These are phyloP conservation scores for Candida succiphila DNA, from an alignment of 805 yeast genomes.

Conservation along the genomic window DNA sequence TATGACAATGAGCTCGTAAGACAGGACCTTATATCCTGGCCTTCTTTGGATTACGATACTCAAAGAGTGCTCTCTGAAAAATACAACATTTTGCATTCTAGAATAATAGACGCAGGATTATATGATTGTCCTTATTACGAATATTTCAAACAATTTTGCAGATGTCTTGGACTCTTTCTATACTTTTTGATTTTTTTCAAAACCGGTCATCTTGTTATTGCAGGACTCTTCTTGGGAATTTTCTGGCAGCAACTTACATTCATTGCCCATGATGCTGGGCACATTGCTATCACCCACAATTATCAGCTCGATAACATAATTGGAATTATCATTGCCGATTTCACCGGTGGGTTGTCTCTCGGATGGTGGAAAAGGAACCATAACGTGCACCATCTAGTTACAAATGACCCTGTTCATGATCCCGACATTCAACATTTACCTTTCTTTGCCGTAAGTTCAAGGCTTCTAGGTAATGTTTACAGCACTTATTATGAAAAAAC, in stretches of 20 bases:
- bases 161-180: conserved; percentile 46
- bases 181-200: conserved; percentile 41
- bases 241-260: conserved; percentile 89
- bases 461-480: conserved; percentile 57
- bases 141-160: conserved; percentile 57
- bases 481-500: conserved; percentile 71
- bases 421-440: conserved; percentile 94
- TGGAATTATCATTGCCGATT: conserved; percentile 68
- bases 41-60: conserved; percentile 57
- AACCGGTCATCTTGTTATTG: conserved; percentile 31
- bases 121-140: conserved; percentile 69
- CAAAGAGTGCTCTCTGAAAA: conserved; percentile 46
- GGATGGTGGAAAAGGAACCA: conserved; percentile 97
- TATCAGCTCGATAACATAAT: conserved; percentile 67
- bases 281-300: conserved; percentile 71
- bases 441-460: conserved; percentile 75
- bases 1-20: conserved; percentile 49
- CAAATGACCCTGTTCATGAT: conserved; percentile 91
- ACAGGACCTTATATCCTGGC: conserved; percentile 47
- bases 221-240: conserved; percentile 60
- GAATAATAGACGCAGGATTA: conserved; percentile 44
- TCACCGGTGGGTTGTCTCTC: conserved; percentile 76
- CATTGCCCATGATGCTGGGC: conserved; percentile 88
- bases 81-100: conserved; percentile 52
- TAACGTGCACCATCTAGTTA: conserved; percentile 83